Evolutionary conservation across 2,329 filamentous ascomycete species (phyloP), one percentile per base, ranked within the genome.

Genomic region (Fusarium drepaniforme): DNA sequence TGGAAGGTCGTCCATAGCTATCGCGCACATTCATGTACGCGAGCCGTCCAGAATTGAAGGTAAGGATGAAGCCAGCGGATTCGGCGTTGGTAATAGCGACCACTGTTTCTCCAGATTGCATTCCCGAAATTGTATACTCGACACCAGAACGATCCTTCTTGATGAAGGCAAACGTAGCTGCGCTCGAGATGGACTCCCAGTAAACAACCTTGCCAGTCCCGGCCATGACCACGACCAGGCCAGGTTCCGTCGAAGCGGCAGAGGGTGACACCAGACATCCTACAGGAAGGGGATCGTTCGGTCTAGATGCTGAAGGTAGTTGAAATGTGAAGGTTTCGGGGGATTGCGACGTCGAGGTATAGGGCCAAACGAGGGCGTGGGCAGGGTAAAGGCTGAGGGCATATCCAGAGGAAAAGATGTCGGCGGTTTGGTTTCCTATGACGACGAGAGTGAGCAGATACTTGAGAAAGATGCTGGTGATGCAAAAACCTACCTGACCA

Each of bases 101-200:
- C 12, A 96, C 92, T 60, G 88, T 89, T 83, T 99, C 97, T 56
- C 94, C 93, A 0, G 93, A 93, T 64, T 93, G 91, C 84, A 98
- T 88, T 71, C 93, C 93, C 3, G 90, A 87, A 72, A 98, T 91
- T 4, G 86, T 86, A 56, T 94, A 91, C 79, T 97, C 94, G 18
- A 97, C 90, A 18, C 94, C 94, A 74, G 92, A 93, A 75, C 93
- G 92, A 79, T 94, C 93, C 81, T 97, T 93, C 75, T 93, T 93
- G 79, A 96, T 94, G 46, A 97, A 90, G 73, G 94, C 94, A 66
- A 97, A 88, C 1, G 94, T 95, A 44, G 95, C 94, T 12, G 95
- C 95, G 82, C 92, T 95, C 66, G 96, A 95, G 73, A 98, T 94
- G 44, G 95, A 97, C 82, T 98, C 97, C 95, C 97, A 98, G 83